Evolutionary conservation across 2,329 filamentous ascomycete genomes (phyloP), one percentile per base, ranked within the genome.

Genomic region (Dothideomycetidae sp.): DNA sequence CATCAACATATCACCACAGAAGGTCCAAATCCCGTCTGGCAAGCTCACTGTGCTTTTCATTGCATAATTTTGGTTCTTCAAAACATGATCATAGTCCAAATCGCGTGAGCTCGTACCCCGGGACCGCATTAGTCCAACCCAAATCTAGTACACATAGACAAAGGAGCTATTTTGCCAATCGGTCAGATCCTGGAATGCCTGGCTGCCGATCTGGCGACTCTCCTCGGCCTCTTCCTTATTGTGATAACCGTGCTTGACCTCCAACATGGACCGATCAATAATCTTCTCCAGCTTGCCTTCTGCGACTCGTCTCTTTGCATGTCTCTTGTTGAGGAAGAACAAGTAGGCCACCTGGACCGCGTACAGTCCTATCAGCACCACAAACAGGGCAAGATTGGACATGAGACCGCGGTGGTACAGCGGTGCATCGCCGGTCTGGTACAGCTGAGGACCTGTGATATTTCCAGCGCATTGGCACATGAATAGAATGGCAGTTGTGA

Each of bases 381-480:
- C 58, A 52, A 79, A 80, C 38, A 81, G 63, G 10, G 63, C 61
- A 3, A 81, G 61, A 44, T 77, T 78, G 1, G 70, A 67, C 1
- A 66, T 60, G 1, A 81, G 56, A 3, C 76, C 75, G 3, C 70
- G 59, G 3, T 57, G 57, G 38, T 78, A 78, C 11, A 28, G n/a
- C 2, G 74, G 74, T 19, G 66, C 68, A 47, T 78, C 72, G 2
- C 64, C 64, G 0, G 71, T 68, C 3, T 68, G 75, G 52, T 77
- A 81, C 0, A 80, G 59, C 32, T 74, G 66, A 0, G 76, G 76
- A 0, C 75, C 76, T 14, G 79, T 59, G 23, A 80, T 71, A 46
- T 81, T 81, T 4, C 76, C 77, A 1, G 68, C 68, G 36, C 70
- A 77, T 41, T 75, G 70, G 3, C 75, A 73, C 32, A 81, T 66